Evolutionary conservation across 1,139 yeast genomes (phyloP).

Genomic region (Protomyces gravidus): DNA sequence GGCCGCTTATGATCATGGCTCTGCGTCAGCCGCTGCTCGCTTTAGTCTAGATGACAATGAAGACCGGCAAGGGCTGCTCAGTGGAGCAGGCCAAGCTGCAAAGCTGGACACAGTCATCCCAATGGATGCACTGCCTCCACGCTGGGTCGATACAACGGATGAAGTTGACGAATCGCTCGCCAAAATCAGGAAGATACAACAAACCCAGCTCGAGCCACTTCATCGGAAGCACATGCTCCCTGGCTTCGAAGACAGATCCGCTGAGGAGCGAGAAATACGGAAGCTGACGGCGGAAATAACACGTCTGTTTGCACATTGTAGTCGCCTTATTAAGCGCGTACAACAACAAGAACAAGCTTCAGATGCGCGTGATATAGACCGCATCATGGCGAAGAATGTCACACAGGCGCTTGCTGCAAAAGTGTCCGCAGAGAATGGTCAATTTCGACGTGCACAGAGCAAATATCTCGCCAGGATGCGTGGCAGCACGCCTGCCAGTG

Average conservation of each 20-base stretch:
- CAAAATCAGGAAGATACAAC: conserved; percentile 43
- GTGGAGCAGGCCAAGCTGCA: neutral
- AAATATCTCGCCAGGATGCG: conserved; percentile 65
- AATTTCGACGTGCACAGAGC: conserved; percentile 80
- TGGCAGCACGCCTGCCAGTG: conserved; percentile 36
- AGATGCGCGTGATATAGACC: conserved; percentile 47
- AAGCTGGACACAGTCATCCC: conserved; percentile 46
- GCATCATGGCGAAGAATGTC: conserved; percentile 68
- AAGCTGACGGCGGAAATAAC: conserved; percentile 69
- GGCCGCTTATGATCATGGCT: conserved; percentile 45
- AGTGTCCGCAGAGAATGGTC: conserved; percentile 71
- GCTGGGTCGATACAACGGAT: conserved; percentile 66
- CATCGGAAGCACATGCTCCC: conserved; percentile 83
- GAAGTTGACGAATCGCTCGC: conserved; percentile 63
- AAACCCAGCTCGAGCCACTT: conserved; percentile 54
- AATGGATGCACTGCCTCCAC: conserved; percentile 60
- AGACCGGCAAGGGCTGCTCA: conserved; percentile 60
- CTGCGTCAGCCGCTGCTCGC: conserved; percentile 3
- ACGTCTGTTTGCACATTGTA: conserved; percentile 63
- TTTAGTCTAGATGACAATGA: conserved; percentile 39
- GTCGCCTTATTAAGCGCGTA: conserved; percentile 65
- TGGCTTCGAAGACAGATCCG: conserved; percentile 71
- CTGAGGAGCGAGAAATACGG: conserved; percentile 59
- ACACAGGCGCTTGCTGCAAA: conserved; percentile 79
- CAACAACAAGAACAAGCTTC: conserved; percentile 49